Conservation (phyloP, 371 early-diverging fungal species). For the Apophysomyces ossiformis region DNA sequence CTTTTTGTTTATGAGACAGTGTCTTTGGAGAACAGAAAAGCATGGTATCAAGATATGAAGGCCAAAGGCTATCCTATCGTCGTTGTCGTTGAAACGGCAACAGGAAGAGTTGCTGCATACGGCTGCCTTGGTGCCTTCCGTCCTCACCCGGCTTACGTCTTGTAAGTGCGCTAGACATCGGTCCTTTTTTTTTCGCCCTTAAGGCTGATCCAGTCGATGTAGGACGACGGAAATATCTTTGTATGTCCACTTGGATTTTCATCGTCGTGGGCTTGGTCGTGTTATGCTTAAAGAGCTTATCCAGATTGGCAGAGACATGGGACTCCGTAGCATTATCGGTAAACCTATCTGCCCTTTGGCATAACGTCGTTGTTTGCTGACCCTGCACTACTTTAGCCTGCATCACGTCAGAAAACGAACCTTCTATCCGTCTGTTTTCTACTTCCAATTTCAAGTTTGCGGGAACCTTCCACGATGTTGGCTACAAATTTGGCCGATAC, state of each 20-base stretch:
- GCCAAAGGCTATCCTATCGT: slow-evolving; percentile 47
- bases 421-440: slow-evolving; percentile 38
- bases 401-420: slow-evolving; percentile 49
- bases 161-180: slow-evolving; percentile 29
- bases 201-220: neutral
- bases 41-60: slow-evolving; percentile 39
- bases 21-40: slow-evolving; percentile 38
- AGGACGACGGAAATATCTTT: slow-evolving; percentile 52
- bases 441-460: slow-evolving; percentile 38
- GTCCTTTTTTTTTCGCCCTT: neutral
- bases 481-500: slow-evolving; percentile 52
- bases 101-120: slow-evolving; percentile 41
- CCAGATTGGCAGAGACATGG: slow-evolving; percentile 37
- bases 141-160: slow-evolving; percentile 41
- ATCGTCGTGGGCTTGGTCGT: slow-evolving; percentile 47
- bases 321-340: slow-evolving; percentile 40
- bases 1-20: slow-evolving; percentile 51
- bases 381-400: slow-evolving; percentile 24
- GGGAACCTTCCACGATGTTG: slow-evolving; percentile 40
- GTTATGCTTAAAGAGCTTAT: slow-evolving; percentile 39
- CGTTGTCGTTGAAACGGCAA: slow-evolving; percentile 44
- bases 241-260: slow-evolving; percentile 46
- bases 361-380: neutral
- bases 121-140: slow-evolving; percentile 40
- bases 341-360: slow-evolving; percentile 9